Percentiles rank a stretch among this genome's conserved stretches.
Evolutionary conservation across 2,329 filamentous ascomycete species (phyloP).

Genomic region (Aspergillus ochraceus): DNA sequence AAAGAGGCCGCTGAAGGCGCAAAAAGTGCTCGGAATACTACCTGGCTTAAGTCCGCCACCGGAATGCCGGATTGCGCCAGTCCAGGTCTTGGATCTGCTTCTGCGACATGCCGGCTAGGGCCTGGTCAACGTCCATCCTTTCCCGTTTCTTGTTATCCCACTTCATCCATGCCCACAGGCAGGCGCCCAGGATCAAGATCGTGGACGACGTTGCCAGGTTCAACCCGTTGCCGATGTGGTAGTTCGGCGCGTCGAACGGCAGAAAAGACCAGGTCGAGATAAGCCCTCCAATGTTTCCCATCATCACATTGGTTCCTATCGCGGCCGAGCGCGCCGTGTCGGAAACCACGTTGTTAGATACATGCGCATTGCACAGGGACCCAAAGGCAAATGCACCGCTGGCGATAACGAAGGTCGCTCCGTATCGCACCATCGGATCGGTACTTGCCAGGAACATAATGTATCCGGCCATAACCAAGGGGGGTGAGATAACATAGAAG

Average conservation of each 20-base stretch:
- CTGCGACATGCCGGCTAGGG: conserved; percentile 55
- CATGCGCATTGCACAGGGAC: conserved; percentile 66
- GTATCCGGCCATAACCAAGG: conserved; percentile 68
- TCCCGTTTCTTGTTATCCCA: conserved; percentile 62
- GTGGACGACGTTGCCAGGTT: conserved; percentile 63
- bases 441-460: conserved; percentile 66
- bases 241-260: conserved; percentile 64
- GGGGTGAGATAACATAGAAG: conserved; percentile 61
- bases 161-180: conserved; percentile 61
- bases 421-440: conserved; percentile 60
- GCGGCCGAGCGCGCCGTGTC: conserved; percentile 68
- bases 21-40: not conserved
- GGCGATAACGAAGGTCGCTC: conserved; percentile 69
- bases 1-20: not conserved
- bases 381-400: conserved; percentile 64
- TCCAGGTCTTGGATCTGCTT: conserved; percentile 62
- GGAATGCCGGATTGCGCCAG: conserved; percentile 61
- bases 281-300: conserved; percentile 69
- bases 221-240: conserved; percentile 69
- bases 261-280: conserved; percentile 67
- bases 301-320: conserved; percentile 69
- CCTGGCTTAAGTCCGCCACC: conserved; percentile 10
- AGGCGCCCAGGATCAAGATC: conserved; percentile 54
- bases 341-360: conserved; percentile 68
- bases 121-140: conserved; percentile 54